A percentile compares a stretch with the other conserved stretches of the same genome.
Conservation (phyloP, 306 rosid species). For the Sphenostylis stenocarpa region DNA sequence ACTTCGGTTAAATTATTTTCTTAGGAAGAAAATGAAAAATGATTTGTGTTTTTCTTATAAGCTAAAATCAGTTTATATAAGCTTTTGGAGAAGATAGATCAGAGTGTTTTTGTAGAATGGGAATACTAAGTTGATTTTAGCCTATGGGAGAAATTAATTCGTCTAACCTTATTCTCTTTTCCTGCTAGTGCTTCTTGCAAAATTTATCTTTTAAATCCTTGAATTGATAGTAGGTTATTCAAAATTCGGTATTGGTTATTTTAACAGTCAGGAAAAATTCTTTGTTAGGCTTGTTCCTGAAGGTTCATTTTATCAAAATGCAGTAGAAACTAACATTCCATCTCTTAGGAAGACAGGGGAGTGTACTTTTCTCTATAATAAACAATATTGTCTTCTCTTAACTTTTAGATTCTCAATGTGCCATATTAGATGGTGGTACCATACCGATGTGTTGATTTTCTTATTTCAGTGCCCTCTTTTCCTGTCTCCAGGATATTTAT, state of each 20-base stretch:
- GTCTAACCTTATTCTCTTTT: neutral
- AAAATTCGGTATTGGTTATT: neutral
- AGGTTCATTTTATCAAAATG: neutral
- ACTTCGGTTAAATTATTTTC: neutral
- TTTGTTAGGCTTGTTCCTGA: neutral
- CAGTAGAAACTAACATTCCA: neutral
- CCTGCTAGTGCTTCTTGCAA: neutral
- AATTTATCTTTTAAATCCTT: neutral
- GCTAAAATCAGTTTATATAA: neutral
- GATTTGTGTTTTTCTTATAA: neutral
- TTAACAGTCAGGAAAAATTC: neutral
- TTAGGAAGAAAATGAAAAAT: neutral
- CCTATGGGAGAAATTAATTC: neutral
- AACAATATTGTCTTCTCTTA: neutral
- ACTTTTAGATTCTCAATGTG: neutral
- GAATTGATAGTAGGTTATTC: neutral
- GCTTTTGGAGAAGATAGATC: neutral
- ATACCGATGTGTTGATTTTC: slow-evolving; percentile 2
- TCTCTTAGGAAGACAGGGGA: neutral
- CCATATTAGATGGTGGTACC: neutral
- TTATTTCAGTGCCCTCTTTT: slow-evolving; percentile 26
- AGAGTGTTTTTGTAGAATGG: neutral
- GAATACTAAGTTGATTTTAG: neutral
- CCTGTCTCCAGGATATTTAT: slow-evolving; percentile 56
- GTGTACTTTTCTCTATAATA: neutral